Conservation (phyloP, 1,284 basidiomycete species). For the Puccinia horiana region DNA sequence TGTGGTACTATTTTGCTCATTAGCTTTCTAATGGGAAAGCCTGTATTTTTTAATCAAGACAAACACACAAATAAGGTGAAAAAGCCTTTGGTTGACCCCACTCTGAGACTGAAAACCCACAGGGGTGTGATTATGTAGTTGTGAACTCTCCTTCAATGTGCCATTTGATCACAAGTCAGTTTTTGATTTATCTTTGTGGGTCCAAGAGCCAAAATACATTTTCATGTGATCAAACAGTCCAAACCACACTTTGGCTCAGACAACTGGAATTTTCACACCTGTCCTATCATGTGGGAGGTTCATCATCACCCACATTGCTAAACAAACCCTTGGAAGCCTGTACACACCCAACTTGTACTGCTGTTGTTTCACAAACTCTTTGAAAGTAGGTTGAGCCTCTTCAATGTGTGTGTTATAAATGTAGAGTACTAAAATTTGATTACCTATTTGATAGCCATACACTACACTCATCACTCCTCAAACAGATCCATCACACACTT, state of each 20-base stretch:
- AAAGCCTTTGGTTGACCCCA: too few species aligned
- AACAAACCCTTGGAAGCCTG: neutral
- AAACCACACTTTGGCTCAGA: neutral
- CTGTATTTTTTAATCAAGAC: too few species aligned
- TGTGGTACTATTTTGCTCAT: too few species aligned
- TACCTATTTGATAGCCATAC: neutral
- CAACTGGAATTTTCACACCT: neutral
- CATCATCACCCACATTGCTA: neutral
- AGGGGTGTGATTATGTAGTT: too few species aligned
- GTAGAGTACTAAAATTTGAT: neutral
- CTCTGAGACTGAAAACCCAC: too few species aligned
- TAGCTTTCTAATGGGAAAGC: too few species aligned
- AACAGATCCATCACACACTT: neutral
- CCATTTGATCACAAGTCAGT: too few species aligned
- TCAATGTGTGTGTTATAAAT: neutral
- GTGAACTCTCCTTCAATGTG: too few species aligned
- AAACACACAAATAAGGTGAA: too few species aligned
- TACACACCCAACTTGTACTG: neutral
- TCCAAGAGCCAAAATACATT: neutral
- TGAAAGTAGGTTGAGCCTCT: neutral
- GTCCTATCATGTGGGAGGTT: neutral
- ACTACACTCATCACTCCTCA: neutral
- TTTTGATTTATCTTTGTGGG: neutral
- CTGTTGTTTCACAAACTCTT: too few species aligned
- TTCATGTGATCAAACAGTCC: neutral